phyloP scores from a whole-genome alignment of 805 yeast species.

The Ogataea thermomethanolica region DNA sequence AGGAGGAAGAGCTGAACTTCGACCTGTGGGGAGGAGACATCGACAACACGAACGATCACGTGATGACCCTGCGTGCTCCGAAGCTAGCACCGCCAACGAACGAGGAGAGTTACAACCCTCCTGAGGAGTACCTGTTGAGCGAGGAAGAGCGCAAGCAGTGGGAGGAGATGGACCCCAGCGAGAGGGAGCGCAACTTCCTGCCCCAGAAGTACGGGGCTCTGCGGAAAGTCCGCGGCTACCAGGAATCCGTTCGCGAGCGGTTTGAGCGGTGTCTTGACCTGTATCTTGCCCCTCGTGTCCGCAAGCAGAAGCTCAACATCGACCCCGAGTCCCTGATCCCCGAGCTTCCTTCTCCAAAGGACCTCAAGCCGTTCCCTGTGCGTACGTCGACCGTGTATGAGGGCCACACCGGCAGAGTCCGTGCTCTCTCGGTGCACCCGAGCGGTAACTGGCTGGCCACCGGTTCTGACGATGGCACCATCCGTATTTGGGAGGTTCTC shows the following conservation, averaged over 20 bases:
- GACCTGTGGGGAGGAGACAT: conserved; percentile 84
- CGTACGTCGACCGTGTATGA: conserved; percentile 76
- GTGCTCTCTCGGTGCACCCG: conserved; percentile 82
- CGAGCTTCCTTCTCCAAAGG: conserved; percentile 94
- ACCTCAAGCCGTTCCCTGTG: conserved; percentile 94
- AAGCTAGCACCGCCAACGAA: conserved; percentile 93
- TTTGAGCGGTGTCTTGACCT: conserved; percentile 93
- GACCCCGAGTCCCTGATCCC: conserved; percentile 97
- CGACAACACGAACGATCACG: conserved; percentile 60
- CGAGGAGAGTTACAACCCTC: conserved; percentile 96
- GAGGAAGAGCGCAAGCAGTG: conserved; percentile 74
- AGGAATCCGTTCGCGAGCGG: conserved; percentile 78
- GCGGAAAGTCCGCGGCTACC: conserved; percentile 92
- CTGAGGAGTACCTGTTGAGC: conserved; percentile 83
- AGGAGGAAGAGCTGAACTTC: conserved; percentile 49
- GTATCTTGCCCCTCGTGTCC: conserved; percentile 93
- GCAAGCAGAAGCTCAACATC: conserved; percentile 83
- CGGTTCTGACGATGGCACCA: conserved; percentile 95
- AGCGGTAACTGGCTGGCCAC: conserved; percentile 94
- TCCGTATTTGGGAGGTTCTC: conserved; percentile 93
- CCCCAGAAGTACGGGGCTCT: conserved; percentile 81
- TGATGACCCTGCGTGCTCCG: conserved; percentile 93
- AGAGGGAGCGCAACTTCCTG: conserved; percentile 71
- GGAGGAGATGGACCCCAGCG: conserved; percentile 67
- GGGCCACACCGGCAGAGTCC: conserved; percentile 82